Evolutionary conservation across 768 basidiomycete genomes (phyloP).

Genomic region (Termitomyces sp.): DNA sequence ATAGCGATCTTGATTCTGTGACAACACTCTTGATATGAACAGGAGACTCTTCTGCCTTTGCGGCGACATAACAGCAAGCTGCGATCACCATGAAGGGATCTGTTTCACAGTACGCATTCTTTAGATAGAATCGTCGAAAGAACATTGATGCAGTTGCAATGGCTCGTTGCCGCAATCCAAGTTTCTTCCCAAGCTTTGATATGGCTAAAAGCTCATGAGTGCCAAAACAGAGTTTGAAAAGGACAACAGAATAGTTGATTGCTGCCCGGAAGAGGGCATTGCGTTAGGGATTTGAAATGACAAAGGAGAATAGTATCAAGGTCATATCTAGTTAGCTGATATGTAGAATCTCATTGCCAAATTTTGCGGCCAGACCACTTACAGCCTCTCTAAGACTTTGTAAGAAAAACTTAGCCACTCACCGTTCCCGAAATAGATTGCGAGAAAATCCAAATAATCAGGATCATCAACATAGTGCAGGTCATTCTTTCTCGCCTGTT

Average conservation of each 20-base stretch:
- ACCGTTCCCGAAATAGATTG: conserved; percentile 89
- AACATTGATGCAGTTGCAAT: conserved; percentile 94
- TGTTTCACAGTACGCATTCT: conserved; percentile 93
- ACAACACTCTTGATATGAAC: conserved; percentile 92
- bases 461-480: conserved; percentile 72
- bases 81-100: conserved; percentile 91
- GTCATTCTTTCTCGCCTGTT: conserved; percentile 73
- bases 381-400: not conserved
- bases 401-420: conserved; percentile 8
- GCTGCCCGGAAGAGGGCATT: not conserved
- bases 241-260: not conserved
- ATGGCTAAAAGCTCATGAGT: conserved; percentile 47
- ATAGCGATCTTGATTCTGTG: conserved; percentile 72
- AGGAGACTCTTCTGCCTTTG: conserved; percentile 95
- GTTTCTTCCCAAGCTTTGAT: conserved; percentile 79
- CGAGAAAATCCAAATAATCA: conserved; percentile 73
- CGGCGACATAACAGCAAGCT: conserved; percentile 92
- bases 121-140: conserved; percentile 95
- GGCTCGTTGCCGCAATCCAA: conserved; percentile 80
- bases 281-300: not conserved
- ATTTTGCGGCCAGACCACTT: not conserved
- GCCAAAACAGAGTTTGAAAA: not conserved
- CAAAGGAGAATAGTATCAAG: not conserved
- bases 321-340: not conserved
- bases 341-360: not conserved